Evolutionary conservation across 768 basidiomycete species (phyloP).

Genomic region (Glaciozyma martinii): DNA sequence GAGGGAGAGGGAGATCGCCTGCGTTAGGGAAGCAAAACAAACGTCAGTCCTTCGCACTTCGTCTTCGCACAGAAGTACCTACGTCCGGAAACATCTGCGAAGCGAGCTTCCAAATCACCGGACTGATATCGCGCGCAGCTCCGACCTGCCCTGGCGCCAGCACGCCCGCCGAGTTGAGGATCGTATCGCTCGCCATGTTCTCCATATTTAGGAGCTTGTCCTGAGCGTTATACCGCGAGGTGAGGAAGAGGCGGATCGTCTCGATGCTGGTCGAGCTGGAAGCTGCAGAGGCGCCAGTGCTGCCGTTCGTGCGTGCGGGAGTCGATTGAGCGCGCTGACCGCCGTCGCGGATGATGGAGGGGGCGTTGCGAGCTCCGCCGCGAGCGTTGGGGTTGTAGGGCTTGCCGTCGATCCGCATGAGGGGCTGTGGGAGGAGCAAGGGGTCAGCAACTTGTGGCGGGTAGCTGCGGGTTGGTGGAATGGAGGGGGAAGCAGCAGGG

Average conservation of each 20-base stretch:
- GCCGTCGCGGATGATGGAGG: conserved; percentile 18
- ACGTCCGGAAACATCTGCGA: conserved; percentile 67
- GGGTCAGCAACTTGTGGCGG: neutral
- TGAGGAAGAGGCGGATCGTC: conserved; percentile 35
- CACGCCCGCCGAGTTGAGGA: conserved; percentile 62
- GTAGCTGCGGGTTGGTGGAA: too few relatives aligned
- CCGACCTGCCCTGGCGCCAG: conserved; percentile 60
- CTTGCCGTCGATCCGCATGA: conserved; percentile 2
- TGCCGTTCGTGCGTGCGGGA: neutral
- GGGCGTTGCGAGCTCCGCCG: conserved; percentile 12
- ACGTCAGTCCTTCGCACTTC: neutral
- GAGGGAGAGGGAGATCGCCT: conserved; percentile 63
- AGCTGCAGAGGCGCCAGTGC: conserved; percentile 1
- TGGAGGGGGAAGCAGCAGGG: neutral
- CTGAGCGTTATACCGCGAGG: conserved; percentile 39
- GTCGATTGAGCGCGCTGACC: conserved; percentile 2
- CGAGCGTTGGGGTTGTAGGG: neutral
- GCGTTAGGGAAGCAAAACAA: conserved; percentile 55
- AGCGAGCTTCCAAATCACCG: conserved; percentile 83
- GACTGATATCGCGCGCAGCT: conserved; percentile 49
- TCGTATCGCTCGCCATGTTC: conserved; percentile 69
- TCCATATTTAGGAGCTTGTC: conserved; percentile 40
- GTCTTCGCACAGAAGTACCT: conserved; percentile 25
- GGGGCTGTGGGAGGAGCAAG: neutral
- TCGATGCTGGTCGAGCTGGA: conserved; percentile 21